A percentile compares a stretch with the other conserved stretches of the same genome.
phyloP scores from a whole-genome alignment of 768 basidiomycete species.

The Rhizopogon rudus region DNA sequence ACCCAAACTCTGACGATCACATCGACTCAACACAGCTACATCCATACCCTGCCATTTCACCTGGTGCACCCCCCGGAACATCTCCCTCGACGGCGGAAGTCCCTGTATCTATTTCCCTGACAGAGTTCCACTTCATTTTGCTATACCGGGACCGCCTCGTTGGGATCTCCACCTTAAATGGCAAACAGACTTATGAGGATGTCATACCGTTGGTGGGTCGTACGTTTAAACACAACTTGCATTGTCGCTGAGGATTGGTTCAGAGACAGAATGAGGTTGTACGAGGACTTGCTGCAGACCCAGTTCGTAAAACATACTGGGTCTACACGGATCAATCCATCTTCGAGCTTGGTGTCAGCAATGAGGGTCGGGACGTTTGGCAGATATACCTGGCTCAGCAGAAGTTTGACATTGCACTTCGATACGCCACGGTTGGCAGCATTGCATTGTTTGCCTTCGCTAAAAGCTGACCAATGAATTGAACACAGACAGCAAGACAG shows the following conservation, averaged over 20 bases:
- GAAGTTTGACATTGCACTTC: slow-evolving; percentile 72
- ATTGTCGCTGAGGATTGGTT: slow-evolving; percentile 4
- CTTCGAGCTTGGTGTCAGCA: slow-evolving; percentile 78
- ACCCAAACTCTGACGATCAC: slow-evolving; percentile 63
- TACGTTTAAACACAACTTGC: not conserved
- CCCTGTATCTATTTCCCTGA: slow-evolving; percentile 77
- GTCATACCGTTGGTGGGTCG: slow-evolving; percentile 65
- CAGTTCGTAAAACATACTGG: slow-evolving; percentile 90
- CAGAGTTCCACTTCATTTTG: slow-evolving; percentile 89
- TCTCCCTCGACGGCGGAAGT: slow-evolving; percentile 28
- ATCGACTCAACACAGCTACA: slow-evolving; percentile 76
- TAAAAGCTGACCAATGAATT: not conserved
- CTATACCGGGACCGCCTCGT: slow-evolving; percentile 76
- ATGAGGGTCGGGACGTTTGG: slow-evolving; percentile 96
- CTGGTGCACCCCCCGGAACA: slow-evolving; percentile 21
- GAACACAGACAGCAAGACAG: slow-evolving; percentile 72
- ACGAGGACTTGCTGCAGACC: slow-evolving; percentile 76
- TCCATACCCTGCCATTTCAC: slow-evolving; percentile 56
- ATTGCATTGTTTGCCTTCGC: not conserved
- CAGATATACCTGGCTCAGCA: slow-evolving; percentile 78
- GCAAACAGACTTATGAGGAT: slow-evolving; percentile 82
- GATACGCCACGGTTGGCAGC: slow-evolving; percentile 69
- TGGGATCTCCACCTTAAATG: slow-evolving; percentile 76
- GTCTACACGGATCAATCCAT: slow-evolving; percentile 85
- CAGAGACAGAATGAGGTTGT: slow-evolving; percentile 77